A percentile compares a stretch with the other conserved stretches of the same genome.
Evolutionary conservation across 148 eudicot genomes (phyloP).

Genomic region (Vaccinium vitisidaea): DNA sequence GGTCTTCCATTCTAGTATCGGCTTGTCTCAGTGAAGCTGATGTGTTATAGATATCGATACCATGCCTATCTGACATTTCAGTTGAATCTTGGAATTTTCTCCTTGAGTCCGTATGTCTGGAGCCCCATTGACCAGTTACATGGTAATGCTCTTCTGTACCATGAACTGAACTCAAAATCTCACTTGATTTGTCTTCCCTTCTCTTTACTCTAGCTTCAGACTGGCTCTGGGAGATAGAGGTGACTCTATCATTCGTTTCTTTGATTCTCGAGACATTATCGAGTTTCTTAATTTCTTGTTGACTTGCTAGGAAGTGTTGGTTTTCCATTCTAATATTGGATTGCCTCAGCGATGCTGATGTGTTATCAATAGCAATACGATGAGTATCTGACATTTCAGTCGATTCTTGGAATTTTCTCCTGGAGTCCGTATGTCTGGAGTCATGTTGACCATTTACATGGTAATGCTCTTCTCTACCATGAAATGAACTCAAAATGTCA

Average conservation of each 20-base stretch:
- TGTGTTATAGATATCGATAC: constrained; percentile 12
- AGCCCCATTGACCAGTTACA: constrained; percentile 23
- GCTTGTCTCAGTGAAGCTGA: constrained; percentile 28
- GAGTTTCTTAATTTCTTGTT: constrained; percentile 22
- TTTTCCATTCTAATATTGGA: constrained; percentile 32
- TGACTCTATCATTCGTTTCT: constrained; percentile 22
- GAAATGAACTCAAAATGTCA: constrained; percentile 20
- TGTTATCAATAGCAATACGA: constrained; percentile 1
- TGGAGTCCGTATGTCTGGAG: constrained; percentile 27
- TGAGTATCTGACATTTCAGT: constrained; percentile 26
- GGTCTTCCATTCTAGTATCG: constrained; percentile 30
- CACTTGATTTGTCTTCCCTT: constrained; percentile 33
- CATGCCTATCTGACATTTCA: constrained; percentile 20
- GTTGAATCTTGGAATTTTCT: constrained; percentile 27
- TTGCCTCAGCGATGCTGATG: constrained; percentile 26
- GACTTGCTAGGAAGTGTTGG: constrained; percentile 15
- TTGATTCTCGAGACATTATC: constrained; percentile 31
- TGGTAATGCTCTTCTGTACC: constrained; percentile 26
- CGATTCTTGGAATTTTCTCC: constrained; percentile 26
- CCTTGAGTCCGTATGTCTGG: constrained; percentile 27
- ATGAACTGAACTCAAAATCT: constrained; percentile 22
- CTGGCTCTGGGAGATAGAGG: constrained; percentile 25
- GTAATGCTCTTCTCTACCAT: constrained; percentile 26
- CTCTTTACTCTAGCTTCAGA: constrained; percentile 36
- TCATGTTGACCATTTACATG: constrained; percentile 24